Evolutionary conservation across 768 basidiomycete species (phyloP).

Genomic region (Suillus lakei): DNA sequence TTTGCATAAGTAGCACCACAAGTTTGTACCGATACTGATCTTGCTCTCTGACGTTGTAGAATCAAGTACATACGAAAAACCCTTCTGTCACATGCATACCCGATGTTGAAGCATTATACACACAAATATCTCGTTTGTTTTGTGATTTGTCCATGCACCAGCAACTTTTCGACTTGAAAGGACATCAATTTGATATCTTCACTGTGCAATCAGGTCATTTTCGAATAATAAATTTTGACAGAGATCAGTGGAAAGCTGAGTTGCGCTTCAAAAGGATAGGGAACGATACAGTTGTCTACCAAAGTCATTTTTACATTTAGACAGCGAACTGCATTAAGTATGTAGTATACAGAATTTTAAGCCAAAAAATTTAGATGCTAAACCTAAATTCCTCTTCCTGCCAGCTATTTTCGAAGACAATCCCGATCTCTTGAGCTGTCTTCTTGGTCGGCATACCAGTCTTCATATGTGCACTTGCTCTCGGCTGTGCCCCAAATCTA

Average conservation of each 20-base stretch:
- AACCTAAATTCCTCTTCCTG: slow-evolving; percentile 36
- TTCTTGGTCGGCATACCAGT: slow-evolving; percentile 34
- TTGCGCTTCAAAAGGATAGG: neutral
- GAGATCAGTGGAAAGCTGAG: neutral
- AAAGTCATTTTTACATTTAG: neutral
- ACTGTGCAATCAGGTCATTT: neutral
- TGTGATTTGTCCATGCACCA: neutral
- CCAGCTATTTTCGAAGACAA: slow-evolving; percentile 34
- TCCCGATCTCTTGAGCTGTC: slow-evolving; percentile 29
- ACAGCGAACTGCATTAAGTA: neutral
- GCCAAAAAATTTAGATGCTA: slow-evolving; percentile 23
- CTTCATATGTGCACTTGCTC: neutral
- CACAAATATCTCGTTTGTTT: no score
- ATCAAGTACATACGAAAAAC: neutral
- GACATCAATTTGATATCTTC: neutral
- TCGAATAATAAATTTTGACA: neutral
- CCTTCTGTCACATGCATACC: neutral
- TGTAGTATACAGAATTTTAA: neutral
- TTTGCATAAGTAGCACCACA: neutral
- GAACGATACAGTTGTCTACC: neutral
- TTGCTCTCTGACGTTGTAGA: neutral
- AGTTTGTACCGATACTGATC: neutral
- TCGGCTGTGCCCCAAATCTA: neutral
- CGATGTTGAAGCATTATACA: neutral
- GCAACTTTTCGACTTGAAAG: neutral